Percentiles rank a stretch among this genome's conserved stretches.
phyloP scores from a whole-genome alignment of 2,329 filamentous ascomycete genomes.

The Ophiocordyceps camponoti-leonardi region DNA sequence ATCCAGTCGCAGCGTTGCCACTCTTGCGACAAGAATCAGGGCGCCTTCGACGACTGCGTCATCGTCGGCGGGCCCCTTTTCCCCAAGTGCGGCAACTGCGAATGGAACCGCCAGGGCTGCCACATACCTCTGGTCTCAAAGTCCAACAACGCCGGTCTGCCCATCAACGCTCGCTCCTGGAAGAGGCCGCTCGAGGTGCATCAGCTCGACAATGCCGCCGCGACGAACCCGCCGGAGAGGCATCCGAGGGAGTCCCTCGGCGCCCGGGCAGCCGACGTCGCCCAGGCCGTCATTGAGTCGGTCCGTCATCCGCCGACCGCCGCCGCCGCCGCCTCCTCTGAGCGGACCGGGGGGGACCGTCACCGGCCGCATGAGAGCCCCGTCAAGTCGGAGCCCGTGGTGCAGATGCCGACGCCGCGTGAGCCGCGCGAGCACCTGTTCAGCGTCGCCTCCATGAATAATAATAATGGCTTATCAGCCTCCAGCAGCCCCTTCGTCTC shows the following conservation, averaged over 20 bases:
- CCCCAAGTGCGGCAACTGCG: conserved; percentile 31
- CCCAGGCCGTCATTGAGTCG: conserved; percentile 1
- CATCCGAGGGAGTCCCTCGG: conserved; percentile 1
- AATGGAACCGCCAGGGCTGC: conserved; percentile 26
- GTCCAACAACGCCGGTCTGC: not conserved
- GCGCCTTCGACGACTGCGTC: conserved; percentile 27
- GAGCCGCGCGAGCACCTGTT: conserved; percentile 8
- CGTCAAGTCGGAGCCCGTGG: conserved; percentile 5
- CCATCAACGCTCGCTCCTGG: not conserved
- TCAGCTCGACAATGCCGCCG: no score
- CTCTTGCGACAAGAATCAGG: conserved; percentile 23
- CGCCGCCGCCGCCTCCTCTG: not conserved
- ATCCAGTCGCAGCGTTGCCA: conserved; percentile 21
- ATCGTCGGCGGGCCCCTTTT: conserved; percentile 23
- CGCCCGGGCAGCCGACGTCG: conserved; percentile 1
- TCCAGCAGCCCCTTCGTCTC: not conserved
- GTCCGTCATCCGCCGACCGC: not conserved
- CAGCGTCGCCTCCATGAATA: not conserved
- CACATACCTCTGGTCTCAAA: conserved; percentile 6
- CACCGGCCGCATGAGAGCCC: conserved; percentile 4
- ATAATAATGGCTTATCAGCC: not conserved
- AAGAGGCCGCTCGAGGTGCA: not conserved
- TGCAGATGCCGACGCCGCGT: conserved; percentile 10
- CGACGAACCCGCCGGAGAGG: not conserved
- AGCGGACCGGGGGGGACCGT: not conserved